Base-by-base conservation (phyloP, 345 rosid genomes). In the Murraya koenigii region DNA sequence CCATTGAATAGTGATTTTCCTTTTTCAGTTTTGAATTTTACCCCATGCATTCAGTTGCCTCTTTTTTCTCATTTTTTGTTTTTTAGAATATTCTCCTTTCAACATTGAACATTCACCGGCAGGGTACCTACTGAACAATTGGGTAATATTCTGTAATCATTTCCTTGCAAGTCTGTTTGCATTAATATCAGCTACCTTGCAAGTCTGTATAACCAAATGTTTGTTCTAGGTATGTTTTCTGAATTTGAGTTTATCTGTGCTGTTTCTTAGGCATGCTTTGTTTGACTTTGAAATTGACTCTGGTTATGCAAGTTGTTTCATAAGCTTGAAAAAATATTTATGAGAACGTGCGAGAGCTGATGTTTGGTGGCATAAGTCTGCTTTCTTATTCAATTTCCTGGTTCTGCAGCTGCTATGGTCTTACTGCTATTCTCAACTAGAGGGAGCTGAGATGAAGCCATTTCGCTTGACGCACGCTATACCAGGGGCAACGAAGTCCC, bases 341-440 rank as follows among this genome's bases (percentile, higher is more conserved):
- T 23, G 25, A n/a, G 72, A 68, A 70, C 56, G 1, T 28, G 58
- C 22, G 61, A 49, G 73, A 49, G 73, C 73, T 7, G 15, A 69
- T 19, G 30, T 2, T 49, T 26, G 25, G 11, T 38, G 33, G 49
- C 49, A 19, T 20, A 49, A 49, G 41, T 70, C 7, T 22, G 14
- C 26, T 33, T 13, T 26, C 22, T 49, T 4, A 26, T 60, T 75
- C 25, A 49, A 20, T 44, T 68, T 54, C 74, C 66, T 59, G 75
- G 65, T 65, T 58, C 25, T 70, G 90, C 89, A 97, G 98, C 87
- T 97, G 71, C 84, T 94, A 26, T 97, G 98, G 97, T 94, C 98
- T 49, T 97, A 93, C 84, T 94, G 98, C 84, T 77, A 77, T 79
- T 85, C 98, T 30, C 89, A 87, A 70, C 87, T 97, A 38, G 92